A percentile compares a stretch with the other conserved stretches of the same genome.
Evolutionary conservation across 768 basidiomycete genomes (phyloP).

Genomic region (Lactarius vividus): DNA sequence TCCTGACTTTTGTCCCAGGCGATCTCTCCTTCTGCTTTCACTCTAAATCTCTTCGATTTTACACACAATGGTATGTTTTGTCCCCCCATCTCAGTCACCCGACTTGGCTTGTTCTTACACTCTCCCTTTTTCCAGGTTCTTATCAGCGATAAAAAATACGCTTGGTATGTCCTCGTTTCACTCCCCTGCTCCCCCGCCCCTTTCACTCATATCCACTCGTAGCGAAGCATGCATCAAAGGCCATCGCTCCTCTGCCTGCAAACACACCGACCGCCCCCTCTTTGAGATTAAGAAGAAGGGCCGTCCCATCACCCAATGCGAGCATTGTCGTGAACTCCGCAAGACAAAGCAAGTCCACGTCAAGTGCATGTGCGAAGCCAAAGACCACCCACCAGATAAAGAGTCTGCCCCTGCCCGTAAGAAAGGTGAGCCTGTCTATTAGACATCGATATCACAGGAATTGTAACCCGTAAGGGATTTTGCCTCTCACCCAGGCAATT

Average conservation of each 20-base stretch:
- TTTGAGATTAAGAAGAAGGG: conserved; percentile 95
- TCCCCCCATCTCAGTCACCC: not conserved
- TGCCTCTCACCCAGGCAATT: conserved; percentile 44
- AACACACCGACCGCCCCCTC: conserved; percentile 83
- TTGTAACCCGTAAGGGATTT: conserved; percentile 32
- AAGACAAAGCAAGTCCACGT: conserved; percentile 80
- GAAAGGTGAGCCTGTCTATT: conserved; percentile 56
- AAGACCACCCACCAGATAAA: conserved; percentile 21
- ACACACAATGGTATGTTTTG: conserved; percentile 18
- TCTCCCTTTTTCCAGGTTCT: conserved; percentile 47
- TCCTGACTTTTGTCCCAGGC: conserved; percentile 27
- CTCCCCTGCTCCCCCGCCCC: not conserved
- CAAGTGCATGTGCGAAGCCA: conserved; percentile 65
- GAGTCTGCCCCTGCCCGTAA: conserved; percentile 34
- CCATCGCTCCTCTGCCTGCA: conserved; percentile 86
- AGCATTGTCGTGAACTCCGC: conserved; percentile 76
- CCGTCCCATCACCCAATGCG: conserved; percentile 86
- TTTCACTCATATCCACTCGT: conserved; percentile 25
- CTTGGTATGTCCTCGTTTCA: conserved; percentile 53
- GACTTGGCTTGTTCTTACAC: not conserved
- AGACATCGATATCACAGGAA: conserved; percentile 15
- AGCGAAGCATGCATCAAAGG: conserved; percentile 95
- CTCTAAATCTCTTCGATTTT: conserved; percentile 2
- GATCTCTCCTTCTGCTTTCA: conserved; percentile 10
- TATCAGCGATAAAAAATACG: conserved; percentile 70